Base-by-base conservation (phyloP, 2,329 filamentous ascomycete species). In the Botrytis fragariae region DNA sequence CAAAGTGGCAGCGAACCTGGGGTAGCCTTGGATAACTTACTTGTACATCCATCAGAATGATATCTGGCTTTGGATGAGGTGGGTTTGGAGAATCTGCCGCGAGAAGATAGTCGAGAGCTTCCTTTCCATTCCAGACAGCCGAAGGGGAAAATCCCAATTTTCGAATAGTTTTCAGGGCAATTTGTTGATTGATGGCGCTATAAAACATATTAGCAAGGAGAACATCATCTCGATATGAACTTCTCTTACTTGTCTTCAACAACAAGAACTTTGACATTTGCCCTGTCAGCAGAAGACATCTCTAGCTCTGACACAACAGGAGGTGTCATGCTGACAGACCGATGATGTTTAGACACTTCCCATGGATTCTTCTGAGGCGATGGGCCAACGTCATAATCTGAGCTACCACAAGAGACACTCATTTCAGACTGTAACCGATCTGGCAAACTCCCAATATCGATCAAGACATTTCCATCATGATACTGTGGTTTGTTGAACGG, bases 11-110 rank as follows among this genome's bases (percentile, higher is more conserved):
- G 32, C 20, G 7, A 25, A 14, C 39, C 10, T 57, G 2, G 44
- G 14, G 10, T 7, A 44, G 35, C 39, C 18, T 20, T 71, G 2
- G 44, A 7, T 12, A 20, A 44, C 61, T 72, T 45, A 72, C 70
- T 81, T 93, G 91, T 1, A 92, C 90, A 79, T 93, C 91, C 91
- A 93, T 93, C 57, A 95, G 83, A 71, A 95, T 93, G 12, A 95
- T 89, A 76, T 93, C 89, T 0, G 93, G 92, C 69, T 81, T 80
- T 10, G 80, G 77, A 37, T 79, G 76, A 35, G 75, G 69, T n/a
- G 77, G 39, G 14, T 75, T 73, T n/a, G 75, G 69, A 35, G 67
- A 78, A 35, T 86, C 84, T 1, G 89, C 87, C 4, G 85, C 85
- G 64, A 87, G 80, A 25, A 95, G 84, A 79, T 94, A 94, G 32